Base-by-base conservation (phyloP, 169 alveolate genomes). In the Cryptosporidium sp. region DNA sequence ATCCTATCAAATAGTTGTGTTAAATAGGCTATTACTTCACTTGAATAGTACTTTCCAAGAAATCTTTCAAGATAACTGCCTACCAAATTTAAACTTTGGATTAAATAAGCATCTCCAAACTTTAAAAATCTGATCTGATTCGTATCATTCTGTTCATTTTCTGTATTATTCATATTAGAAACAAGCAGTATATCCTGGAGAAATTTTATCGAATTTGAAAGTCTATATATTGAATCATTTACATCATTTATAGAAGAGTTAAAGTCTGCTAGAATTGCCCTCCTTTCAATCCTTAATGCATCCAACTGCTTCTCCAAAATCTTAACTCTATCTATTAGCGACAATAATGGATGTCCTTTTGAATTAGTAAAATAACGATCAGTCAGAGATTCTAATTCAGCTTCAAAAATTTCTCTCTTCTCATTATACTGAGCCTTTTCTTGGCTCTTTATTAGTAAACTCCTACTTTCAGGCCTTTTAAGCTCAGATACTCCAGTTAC, bases 181-280 rank as follows among this genome's bases (percentile, higher is more conserved):
- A 41, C 86, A 71, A 73, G n/a, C 9, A 80, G 18, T 43, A 65
- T 59, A 26, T 80, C 89, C 51, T 80, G 80, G 10, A 80, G 59
- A 62, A 43, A 80, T 41, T 62, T 80, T 21, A 80, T 48, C 10
- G 89, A 80, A 33, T 65, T 50, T 7, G 73, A 65, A 12, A 80
- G 48, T 48, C 39, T 43, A 18, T 21, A 41, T n/a, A 80, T 4
- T 41, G 89, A 80, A n/a, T 80, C 75, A 16, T 43, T 31, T 14
- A 80, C 18, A 6, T 16, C 18, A 29, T 35, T 21, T 2, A 41
- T 10, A 43, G 89, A 23, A 16, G 89, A 37, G 52, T 80, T 80
- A 23, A 80, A 45, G 6, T 41, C 35, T 21, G 41, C 7, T 12
- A 62, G 9, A n/a, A 80, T 65, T 8, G 62, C 52, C n/a, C 65